Evolutionary conservation across 1,139 yeast species (phyloP).

Genomic region (Pichia kudriavzevii): DNA sequence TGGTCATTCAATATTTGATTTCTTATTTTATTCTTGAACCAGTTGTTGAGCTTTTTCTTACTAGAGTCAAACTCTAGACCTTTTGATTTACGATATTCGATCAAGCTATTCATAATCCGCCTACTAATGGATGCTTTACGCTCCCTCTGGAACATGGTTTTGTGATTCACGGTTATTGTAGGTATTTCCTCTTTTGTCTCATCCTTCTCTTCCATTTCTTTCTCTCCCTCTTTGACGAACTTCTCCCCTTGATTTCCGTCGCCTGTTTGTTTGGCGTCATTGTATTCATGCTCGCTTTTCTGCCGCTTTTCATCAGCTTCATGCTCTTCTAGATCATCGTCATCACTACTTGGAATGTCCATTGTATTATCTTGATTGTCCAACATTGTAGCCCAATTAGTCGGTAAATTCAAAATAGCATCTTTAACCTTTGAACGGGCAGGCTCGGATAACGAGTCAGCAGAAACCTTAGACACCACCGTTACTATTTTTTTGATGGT

Average conservation of each 20-base stretch:
- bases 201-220: too few relatives aligned
- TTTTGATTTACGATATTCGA: constrained; percentile 18
- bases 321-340: constrained; percentile 13
- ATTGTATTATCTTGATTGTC: constrained; percentile 25
- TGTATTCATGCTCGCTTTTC: constrained; percentile 8
- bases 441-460: constrained; percentile 68
- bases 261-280: constrained; percentile 9
- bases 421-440: constrained; percentile 80
- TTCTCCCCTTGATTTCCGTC: too few relatives aligned
- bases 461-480: constrained; percentile 78
- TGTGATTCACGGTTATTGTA: constrained; percentile 13
- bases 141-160: constrained; percentile 11
- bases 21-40: constrained; percentile 25
- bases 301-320: constrained; percentile 10
- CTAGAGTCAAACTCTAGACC: constrained; percentile 10
- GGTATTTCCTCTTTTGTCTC: constrained; percentile 12
- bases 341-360: constrained; percentile 10
- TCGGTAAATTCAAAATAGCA: constrained; percentile 67
- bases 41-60: constrained; percentile 14
- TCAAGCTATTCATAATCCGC: constrained; percentile 22
- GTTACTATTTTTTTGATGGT: constrained; percentile 86
- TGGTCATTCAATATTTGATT: constrained; percentile 29
- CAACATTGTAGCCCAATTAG: constrained; percentile 44
- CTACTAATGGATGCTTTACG: constrained; percentile 20
- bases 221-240: too few relatives aligned